Evolutionary conservation across 2,329 filamentous ascomycete species (phyloP).

Genomic region (Epichloe hybrida): DNA sequence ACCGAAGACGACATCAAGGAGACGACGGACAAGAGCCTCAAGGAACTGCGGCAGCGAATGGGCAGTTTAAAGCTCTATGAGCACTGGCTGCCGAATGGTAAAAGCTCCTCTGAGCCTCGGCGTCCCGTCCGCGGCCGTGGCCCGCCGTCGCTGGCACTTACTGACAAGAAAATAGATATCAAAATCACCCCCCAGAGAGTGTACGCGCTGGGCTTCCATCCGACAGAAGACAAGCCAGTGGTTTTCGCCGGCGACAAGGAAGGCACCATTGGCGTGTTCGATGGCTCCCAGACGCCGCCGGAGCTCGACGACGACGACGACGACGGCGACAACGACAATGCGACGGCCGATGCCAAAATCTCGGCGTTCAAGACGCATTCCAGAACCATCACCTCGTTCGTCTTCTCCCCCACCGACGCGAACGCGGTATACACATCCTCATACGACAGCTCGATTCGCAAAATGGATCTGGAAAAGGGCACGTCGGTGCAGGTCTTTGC

Average conservation of each 20-base stretch:
- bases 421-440: constrained; percentile 74
- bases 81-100: constrained; percentile 66
- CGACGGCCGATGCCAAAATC: constrained; percentile 60
- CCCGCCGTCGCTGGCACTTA: neutral
- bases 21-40: constrained; percentile 64
- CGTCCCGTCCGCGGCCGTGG: neutral
- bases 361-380: constrained; percentile 84
- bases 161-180: constrained; percentile 46
- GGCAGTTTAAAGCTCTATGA: constrained; percentile 67
- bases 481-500: constrained; percentile 72
- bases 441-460: constrained; percentile 85
- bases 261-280: constrained; percentile 80
- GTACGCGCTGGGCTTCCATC: constrained; percentile 82
- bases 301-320: constrained; percentile 44
- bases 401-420: constrained; percentile 58
- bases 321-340: constrained; percentile 29
- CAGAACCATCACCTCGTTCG: constrained; percentile 74
- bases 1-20: constrained; percentile 69
- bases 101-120: constrained; percentile 4
- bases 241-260: constrained; percentile 92
- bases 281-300: constrained; percentile 60
- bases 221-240: constrained; percentile 70
- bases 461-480: constrained; percentile 69
- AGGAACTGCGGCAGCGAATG: constrained; percentile 63
- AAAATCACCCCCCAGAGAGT: constrained; percentile 83